A percentile compares a stretch with the other conserved stretches of the same genome.
phyloP scores from a whole-genome alignment of 257 asterid genomes.

The Orobanche coerulescens region DNA sequence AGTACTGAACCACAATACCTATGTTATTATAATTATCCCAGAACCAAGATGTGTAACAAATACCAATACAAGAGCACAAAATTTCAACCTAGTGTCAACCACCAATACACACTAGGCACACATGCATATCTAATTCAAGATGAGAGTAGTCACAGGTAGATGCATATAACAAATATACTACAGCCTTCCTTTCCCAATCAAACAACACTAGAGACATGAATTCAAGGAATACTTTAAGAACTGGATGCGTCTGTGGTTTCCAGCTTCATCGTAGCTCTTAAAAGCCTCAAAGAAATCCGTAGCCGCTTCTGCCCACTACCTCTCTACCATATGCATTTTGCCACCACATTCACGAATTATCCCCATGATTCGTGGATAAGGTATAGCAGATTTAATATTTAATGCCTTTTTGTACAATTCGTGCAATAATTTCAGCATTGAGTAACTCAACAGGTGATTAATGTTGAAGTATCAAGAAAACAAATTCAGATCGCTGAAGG shows the following conservation, averaged over 20 bases:
- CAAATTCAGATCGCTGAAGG: too few species aligned
- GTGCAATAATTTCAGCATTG: slow-evolving; percentile 33
- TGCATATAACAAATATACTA: background rate
- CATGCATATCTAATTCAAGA: background rate
- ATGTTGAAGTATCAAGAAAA: too few species aligned
- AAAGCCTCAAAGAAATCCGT: slow-evolving; percentile 97
- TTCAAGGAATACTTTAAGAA: slow-evolving; percentile 63
- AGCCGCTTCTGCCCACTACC: slow-evolving; percentile 93
- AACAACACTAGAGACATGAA: too few species aligned
- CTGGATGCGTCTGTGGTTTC: slow-evolving; percentile 89
- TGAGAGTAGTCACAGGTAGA: background rate
- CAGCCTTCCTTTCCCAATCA: slow-evolving; percentile 8
- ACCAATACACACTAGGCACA: too few species aligned
- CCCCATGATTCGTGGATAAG: slow-evolving; percentile 98
- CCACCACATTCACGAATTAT: too few species aligned
- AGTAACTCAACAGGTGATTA: slow-evolving; percentile 7
- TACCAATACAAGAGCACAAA: too few species aligned
- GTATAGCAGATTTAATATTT: slow-evolving; percentile 87
- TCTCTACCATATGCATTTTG: slow-evolving; percentile 96
- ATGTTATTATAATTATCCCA: too few species aligned
- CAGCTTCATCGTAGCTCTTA: slow-evolving; percentile 95
- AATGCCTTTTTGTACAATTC: slow-evolving; percentile 78
- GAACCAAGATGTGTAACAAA: too few species aligned
- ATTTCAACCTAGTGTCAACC: too few species aligned
- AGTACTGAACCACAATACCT: too few species aligned